Base-by-base conservation (phyloP, 345 rosid genomes). In the Hypericum androsaemum region DNA sequence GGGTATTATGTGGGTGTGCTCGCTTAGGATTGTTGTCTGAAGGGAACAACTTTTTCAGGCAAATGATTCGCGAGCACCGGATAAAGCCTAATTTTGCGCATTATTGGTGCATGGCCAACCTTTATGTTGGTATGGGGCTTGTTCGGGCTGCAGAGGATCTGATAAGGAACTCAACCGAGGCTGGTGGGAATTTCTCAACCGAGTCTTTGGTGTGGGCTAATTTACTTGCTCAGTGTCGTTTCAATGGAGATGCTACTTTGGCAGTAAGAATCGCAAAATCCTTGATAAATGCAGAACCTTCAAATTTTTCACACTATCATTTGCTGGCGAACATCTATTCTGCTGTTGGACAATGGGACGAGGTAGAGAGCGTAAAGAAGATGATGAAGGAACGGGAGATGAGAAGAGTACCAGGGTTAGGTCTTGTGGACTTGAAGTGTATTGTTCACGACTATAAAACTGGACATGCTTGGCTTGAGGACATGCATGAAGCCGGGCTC, bases 81-180 rank as follows among this genome's bases (percentile, higher is more conserved):
- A 53, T 86, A 59, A 86, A 75, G 67, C 86, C 81, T 10, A 86
- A 71, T 70, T 86, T 86, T 59, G 84, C 79, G 22, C 90, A 86
- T 69, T 65, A 15, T 65, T 86, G 92, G 95, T 86, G 88, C 51
- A 75, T 83, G 80, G 88, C 88, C 54, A 80, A 83, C 70, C 81
- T 86, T 37, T 80, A 79, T 57, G 59, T 71, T 14, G 47, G 45
- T 11, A 65, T 62, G 0, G 78, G 80, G 47, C 60, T 67, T 6
- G 14, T 63, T 50, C 57, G 66, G 59, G 79, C 77, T 64, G 85
- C 89, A 3, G 75, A 77, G 52, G 76, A 71, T 53, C 52, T 64
- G 43, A 43, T 86, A 41, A 75, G 75, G 68, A 68, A 59, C 56
- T 41, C 73, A 58, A 58, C 69, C 3, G 74, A 67, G 42, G 68